A percentile compares a stretch with the other conserved stretches of the same genome.
phyloP scores from a whole-genome alignment of 2,329 filamentous ascomycete species.

The Colletotrichum musae region DNA sequence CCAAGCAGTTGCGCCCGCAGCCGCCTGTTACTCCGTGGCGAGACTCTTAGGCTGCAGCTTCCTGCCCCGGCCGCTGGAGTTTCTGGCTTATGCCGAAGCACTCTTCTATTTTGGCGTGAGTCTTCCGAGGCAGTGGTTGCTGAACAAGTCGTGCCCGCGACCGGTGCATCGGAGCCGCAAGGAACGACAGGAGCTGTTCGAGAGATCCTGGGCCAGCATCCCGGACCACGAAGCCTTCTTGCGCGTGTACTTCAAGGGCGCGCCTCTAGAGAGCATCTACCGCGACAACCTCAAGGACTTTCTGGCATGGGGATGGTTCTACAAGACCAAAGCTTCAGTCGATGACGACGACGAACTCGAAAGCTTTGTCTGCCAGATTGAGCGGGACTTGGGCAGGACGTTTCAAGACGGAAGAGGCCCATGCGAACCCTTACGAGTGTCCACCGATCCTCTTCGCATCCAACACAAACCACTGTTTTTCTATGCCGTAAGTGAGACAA shows the following conservation, averaged over 20 bases:
- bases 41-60: neutral
- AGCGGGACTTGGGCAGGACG: constrained; percentile 63
- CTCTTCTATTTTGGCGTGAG: constrained; percentile 60
- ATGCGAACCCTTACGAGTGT: constrained; percentile 53
- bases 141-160: constrained; percentile 44
- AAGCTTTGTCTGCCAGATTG: constrained; percentile 64
- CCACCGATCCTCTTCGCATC: constrained; percentile 68
- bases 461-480: constrained; percentile 66
- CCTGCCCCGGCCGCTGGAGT: neutral
- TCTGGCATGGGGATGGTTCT: constrained; percentile 71
- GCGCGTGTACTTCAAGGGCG: constrained; percentile 70
- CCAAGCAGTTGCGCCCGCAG: neutral
- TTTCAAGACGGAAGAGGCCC: constrained; percentile 65
- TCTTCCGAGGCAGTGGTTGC: constrained; percentile 56
- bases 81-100: constrained; percentile 48
- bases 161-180: neutral
- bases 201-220: constrained; percentile 48
- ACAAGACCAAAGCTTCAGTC: constrained; percentile 49
- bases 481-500: constrained; percentile 67
- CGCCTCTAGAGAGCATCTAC: constrained; percentile 64
- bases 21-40: neutral
- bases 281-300: constrained; percentile 73
- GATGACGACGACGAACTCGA: constrained; percentile 69
- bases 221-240: constrained; percentile 67
- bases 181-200: constrained; percentile 1